Evolutionary conservation across 2,329 filamentous ascomycete species (phyloP).

Genomic region (Microcera coccophila): DNA sequence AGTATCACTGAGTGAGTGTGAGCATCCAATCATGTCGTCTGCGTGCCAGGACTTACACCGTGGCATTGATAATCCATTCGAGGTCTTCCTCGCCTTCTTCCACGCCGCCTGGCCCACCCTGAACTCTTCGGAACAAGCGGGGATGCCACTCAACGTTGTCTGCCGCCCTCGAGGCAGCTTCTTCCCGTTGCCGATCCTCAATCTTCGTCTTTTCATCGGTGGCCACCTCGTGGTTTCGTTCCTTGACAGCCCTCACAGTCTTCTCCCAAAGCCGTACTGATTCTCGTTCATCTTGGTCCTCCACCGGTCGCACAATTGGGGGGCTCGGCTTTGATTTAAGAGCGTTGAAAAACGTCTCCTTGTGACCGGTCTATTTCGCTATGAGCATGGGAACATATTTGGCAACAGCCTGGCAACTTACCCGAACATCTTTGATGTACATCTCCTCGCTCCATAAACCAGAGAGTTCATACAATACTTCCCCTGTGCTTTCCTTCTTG

Average conservation of each 20-base stretch:
- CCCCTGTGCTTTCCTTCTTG: constrained; percentile 81
- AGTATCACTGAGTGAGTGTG: constrained; percentile 26
- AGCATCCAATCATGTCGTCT: constrained; percentile 5
- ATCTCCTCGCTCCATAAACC: constrained; percentile 95
- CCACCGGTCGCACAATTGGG: constrained; percentile 69
- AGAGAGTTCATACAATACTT: constrained; percentile 84
- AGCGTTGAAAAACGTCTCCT: constrained; percentile 86
- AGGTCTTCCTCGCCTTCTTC: constrained; percentile 84
- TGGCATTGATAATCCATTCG: constrained; percentile 90
- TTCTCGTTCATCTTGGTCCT: constrained; percentile 85
- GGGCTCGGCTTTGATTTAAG: constrained; percentile 70
- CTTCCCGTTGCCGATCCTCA: constrained; percentile 86
- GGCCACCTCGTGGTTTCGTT: constrained; percentile 79
- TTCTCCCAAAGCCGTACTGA: constrained; percentile 83
- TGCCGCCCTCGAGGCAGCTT: constrained; percentile 74
- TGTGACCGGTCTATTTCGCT: constrained; percentile 70
- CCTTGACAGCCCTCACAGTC: constrained; percentile 76
- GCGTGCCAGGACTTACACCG: constrained; percentile 57
- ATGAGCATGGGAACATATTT: not conserved
- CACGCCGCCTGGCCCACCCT: constrained; percentile 62
- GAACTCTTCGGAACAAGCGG: constrained; percentile 73
- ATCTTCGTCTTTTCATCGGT: constrained; percentile 97
- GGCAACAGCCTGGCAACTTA: constrained; percentile 39
- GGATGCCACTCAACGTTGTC: constrained; percentile 85
- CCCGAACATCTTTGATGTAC: constrained; percentile 78